phyloP scores from a whole-genome alignment of 257 asterid species.

The Nicotiana attenuata region DNA sequence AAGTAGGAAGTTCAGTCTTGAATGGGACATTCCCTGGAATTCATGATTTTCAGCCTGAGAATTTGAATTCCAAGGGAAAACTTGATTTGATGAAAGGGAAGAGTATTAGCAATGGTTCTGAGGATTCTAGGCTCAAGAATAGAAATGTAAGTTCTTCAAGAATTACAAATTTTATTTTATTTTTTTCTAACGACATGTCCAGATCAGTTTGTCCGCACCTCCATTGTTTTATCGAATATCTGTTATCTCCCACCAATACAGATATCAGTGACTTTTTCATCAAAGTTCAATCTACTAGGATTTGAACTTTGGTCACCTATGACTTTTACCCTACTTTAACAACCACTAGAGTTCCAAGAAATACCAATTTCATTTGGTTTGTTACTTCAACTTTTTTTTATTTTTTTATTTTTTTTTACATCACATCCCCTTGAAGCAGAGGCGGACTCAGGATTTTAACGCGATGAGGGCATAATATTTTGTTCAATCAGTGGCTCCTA shows the following conservation, averaged over 20 bases:
- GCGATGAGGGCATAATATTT: accelerated
- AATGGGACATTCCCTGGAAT: conserved; percentile 39
- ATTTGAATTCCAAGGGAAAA: conserved; percentile 39
- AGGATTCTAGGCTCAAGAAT: conserved; percentile 39
- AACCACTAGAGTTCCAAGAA: not conserved
- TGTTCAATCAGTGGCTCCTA: too few relatives aligned
- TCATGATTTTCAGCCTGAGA: conserved; percentile 38
- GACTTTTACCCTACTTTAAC: not conserved
- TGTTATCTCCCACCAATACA: not conserved
- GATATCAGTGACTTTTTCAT: not conserved
- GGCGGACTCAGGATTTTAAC: too few relatives aligned
- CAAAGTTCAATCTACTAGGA: too few relatives aligned
- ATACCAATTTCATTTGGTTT: too few relatives aligned
- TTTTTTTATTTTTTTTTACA: too few relatives aligned
- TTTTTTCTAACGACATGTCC: not conserved
- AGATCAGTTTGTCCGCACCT: accelerated
- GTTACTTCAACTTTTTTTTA: too few relatives aligned
- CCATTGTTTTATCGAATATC: not conserved
- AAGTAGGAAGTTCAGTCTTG: conserved; percentile 43
- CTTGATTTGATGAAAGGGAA: conserved; percentile 48
- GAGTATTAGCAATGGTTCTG: conserved; percentile 23
- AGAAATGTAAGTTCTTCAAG: conserved; percentile 52
- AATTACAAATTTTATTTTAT: not conserved
- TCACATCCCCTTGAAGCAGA: too few relatives aligned
- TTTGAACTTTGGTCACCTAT: not conserved